phyloP scores from a whole-genome alignment of 2,329 filamentous ascomycete genomes.

The Diaporthe longicolla region DNA sequence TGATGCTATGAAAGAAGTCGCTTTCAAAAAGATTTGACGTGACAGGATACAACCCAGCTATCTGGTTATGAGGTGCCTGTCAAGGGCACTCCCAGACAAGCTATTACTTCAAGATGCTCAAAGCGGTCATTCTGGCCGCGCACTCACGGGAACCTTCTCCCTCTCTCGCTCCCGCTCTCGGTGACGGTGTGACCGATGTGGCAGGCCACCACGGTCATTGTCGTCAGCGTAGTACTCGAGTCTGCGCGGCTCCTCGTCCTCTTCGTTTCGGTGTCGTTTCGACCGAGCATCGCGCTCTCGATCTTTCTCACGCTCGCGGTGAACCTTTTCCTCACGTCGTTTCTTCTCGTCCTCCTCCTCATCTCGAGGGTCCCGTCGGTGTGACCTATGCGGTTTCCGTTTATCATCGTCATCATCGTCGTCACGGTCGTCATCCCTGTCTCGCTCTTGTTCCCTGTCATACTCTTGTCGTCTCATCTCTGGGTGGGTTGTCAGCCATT shows the following conservation, averaged over 20 bases:
- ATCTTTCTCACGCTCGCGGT: constrained; percentile 46
- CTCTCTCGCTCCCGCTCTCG: constrained; percentile 47
- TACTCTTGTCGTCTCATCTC: constrained; percentile 59
- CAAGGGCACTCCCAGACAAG: constrained; percentile 12
- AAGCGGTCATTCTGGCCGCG: constrained; percentile 42
- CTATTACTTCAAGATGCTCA: not conserved
- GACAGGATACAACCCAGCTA: not conserved
- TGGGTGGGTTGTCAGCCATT: constrained; percentile 48
- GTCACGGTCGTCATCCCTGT: constrained; percentile 39
- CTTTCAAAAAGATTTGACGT: not conserved
- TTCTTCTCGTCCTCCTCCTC: constrained; percentile 51
- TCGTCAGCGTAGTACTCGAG: constrained; percentile 50
- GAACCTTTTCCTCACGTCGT: constrained; percentile 54
- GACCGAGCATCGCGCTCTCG: constrained; percentile 50
- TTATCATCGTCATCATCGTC: constrained; percentile 53
- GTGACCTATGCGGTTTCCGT: constrained; percentile 46
- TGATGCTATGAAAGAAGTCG: not conserved
- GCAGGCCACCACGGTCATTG: constrained; percentile 45
- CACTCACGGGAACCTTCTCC: constrained; percentile 39
- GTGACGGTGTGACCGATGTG: constrained; percentile 52
- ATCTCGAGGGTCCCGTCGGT: constrained; percentile 50
- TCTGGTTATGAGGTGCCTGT: constrained; percentile 2
- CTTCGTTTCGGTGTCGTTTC: constrained; percentile 46
- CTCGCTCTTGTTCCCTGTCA: constrained; percentile 50
- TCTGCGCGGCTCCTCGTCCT: constrained; percentile 50